Base-by-base conservation (phyloP, 495 filamentous ascomycete genomes). In the Daldinia bambusicola region DNA sequence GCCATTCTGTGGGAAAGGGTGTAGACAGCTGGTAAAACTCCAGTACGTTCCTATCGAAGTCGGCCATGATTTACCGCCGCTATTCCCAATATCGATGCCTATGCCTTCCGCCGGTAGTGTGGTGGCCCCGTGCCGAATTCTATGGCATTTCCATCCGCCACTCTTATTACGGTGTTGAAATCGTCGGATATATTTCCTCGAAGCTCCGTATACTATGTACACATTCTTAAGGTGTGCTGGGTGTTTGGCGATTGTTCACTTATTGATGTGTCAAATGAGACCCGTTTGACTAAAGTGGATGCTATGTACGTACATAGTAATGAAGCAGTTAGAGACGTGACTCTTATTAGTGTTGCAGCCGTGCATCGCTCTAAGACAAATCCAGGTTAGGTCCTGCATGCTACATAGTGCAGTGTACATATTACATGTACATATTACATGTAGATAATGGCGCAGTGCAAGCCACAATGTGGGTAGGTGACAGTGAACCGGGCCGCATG, bases 1-100 rank as follows among this genome's bases (percentile, higher is more conserved):
- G 94, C 94, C 94, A 98, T 79, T 90, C 83, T n/a, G 88, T 84
- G 14, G 94, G 96, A 76, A 88, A 95, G 37, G 91, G 86, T 16
- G 87, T 91, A 6, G 89, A 84, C 30, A 99, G 86, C 75, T 94
- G 92, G 82, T 98, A 99, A 82, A 97, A 91, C 61, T 92, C 93
- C 52, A 94, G 88, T 48, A 99, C 87, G 14, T 88, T 90, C 30
- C 89, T 84, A 77, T 97, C 89, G 72, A 84, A 82, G 38, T 90
- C 91, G 58, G 89, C 85, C 85, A 83, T 83, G 65, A 70, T 51
- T 60, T 41, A 31, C 26, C 34, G 16, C 31, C 41, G 34, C 22
- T 63, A 34, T 38, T 67, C 32, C 55, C 41, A 56, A 26, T 36
- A 16, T 38, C 7, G 48, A 52, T 67, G 55, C 69, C 61, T 38